Conservation (phyloP, 2,329 filamentous ascomycete genomes). For the Fusarium sp. region DNA sequence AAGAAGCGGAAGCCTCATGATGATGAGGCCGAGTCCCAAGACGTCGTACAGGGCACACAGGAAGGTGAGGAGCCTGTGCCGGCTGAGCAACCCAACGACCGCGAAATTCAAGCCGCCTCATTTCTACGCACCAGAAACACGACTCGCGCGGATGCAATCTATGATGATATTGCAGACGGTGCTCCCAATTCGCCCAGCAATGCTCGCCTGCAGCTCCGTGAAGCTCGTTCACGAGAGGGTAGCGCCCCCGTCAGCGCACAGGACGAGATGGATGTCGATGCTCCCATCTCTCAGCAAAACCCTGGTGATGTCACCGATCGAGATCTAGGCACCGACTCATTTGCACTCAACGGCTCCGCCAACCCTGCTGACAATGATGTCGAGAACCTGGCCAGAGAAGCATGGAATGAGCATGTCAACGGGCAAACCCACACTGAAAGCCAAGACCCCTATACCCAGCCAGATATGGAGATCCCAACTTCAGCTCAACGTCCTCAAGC, state of each 20-base stretch:
- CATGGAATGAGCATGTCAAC: constrained; percentile 51
- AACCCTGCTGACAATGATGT: constrained; percentile 40
- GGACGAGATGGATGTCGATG: constrained; percentile 44
- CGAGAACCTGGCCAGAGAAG: constrained; percentile 49
- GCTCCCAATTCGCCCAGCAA: constrained; percentile 46
- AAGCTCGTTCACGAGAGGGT: constrained; percentile 45
- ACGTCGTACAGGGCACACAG: constrained; percentile 37
- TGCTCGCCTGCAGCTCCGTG: constrained; percentile 42
- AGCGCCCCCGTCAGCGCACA: constrained; percentile 29
- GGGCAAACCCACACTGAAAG: constrained; percentile 40
- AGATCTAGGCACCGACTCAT: constrained; percentile 20
- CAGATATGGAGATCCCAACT: constrained; percentile 30
- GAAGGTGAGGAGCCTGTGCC: constrained; percentile 28
- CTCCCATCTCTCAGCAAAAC: constrained; percentile 12
- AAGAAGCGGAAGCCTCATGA: constrained; percentile 50
- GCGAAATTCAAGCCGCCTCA: constrained; percentile 17
- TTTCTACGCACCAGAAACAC: constrained; percentile 30
- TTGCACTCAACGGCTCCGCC: constrained; percentile 13
- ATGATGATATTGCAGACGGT: constrained; percentile 33
- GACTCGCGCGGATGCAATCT: constrained; percentile 29
- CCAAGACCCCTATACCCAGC: constrained; percentile 17
- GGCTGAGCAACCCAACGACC: constrained; percentile 9
- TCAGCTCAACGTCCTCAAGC: constrained; percentile 32
- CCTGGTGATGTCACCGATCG: constrained; percentile 14
- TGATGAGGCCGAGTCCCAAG: constrained; percentile 32